Conservation (phyloP, 306 rosid species). For the Rosa persica region DNA sequence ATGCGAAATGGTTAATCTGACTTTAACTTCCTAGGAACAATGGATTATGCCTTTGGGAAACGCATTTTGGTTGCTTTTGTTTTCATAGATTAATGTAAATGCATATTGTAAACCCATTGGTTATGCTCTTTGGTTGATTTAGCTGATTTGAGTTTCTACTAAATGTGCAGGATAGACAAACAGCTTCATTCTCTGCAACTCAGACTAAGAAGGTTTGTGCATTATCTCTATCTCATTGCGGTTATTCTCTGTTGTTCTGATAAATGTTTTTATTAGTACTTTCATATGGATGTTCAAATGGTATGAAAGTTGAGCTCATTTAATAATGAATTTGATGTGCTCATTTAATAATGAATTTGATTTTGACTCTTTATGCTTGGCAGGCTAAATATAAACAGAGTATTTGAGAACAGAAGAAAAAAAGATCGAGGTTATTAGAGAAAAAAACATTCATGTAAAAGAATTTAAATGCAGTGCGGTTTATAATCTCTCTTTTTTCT, state of each 20-base stretch:
- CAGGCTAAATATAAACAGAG: too few relatives aligned
- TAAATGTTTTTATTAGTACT: too few relatives aligned
- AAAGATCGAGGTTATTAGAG: too few relatives aligned
- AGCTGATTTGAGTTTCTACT: constrained; percentile 26
- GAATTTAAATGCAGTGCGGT: too few relatives aligned
- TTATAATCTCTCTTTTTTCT: too few relatives aligned
- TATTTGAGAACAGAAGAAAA: too few relatives aligned
- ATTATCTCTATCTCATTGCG: constrained; percentile 3
- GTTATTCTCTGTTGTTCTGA: not conserved
- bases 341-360: too few relatives aligned
- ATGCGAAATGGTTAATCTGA: constrained; percentile 24
- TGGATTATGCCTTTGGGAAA: constrained; percentile 17
- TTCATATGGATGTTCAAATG: too few relatives aligned
- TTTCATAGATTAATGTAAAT: constrained; percentile 32
- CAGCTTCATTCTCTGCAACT: constrained; percentile 90
- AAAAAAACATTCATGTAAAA: too few relatives aligned
- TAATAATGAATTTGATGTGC: too few relatives aligned
- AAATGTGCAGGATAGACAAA: constrained; percentile 75
- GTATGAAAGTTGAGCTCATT: too few relatives aligned
- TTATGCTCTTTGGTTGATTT: not conserved
- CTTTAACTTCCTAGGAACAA: constrained; percentile 28
- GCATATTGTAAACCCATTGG: not conserved
- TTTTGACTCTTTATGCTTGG: too few relatives aligned
- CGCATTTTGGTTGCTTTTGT: constrained; percentile 18
- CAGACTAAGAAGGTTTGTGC: constrained; percentile 84